Conservation (phyloP, 495 filamentous ascomycete genomes). For the Podospora bellae-mahoneyi region DNA sequence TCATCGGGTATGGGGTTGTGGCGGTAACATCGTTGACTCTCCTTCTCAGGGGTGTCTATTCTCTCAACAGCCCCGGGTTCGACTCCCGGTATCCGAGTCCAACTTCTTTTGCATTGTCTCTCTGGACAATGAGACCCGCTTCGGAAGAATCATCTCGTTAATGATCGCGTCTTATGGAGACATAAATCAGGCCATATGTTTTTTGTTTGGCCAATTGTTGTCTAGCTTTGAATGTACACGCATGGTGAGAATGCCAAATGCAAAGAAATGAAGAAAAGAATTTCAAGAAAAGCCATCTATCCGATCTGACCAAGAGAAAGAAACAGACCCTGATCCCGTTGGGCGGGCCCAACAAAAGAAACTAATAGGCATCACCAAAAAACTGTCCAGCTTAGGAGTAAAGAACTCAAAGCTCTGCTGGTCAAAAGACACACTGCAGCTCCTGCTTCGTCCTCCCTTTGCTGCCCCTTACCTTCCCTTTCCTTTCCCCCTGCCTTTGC, state of each 20-base stretch:
- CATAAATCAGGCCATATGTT: not conserved
- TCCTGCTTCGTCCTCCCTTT: conserved; percentile 2
- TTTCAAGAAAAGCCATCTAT: not conserved
- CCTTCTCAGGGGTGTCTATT: conserved; percentile 10
- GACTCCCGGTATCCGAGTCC: conserved; percentile 17
- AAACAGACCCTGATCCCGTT: too few species aligned
- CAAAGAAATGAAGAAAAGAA: not conserved
- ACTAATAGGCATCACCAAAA: not conserved
- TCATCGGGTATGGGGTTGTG: conserved; percentile 19
- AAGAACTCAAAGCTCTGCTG: conserved; percentile 17
- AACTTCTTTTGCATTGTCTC: conserved; percentile 2
- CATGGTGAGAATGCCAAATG: not conserved
- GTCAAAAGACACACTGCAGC: conserved; percentile 46
- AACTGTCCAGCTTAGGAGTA: not conserved
- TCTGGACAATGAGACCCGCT: not conserved
- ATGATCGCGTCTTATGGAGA: not conserved
- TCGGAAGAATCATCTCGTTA: not conserved
- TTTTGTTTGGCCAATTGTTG: not conserved
- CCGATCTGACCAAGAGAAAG: too few species aligned
- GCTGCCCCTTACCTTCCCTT: not conserved
- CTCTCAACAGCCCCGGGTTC: conserved; percentile 17
- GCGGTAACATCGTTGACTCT: conserved; percentile 19
- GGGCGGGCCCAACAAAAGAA: not conserved
- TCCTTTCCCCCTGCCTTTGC: not conserved
- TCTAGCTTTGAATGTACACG: not conserved